These are phyloP conservation scores for Vaccinium myrtillus DNA, from an alignment of 148 eudicot genomes.

Conservation along the genomic window DNA sequence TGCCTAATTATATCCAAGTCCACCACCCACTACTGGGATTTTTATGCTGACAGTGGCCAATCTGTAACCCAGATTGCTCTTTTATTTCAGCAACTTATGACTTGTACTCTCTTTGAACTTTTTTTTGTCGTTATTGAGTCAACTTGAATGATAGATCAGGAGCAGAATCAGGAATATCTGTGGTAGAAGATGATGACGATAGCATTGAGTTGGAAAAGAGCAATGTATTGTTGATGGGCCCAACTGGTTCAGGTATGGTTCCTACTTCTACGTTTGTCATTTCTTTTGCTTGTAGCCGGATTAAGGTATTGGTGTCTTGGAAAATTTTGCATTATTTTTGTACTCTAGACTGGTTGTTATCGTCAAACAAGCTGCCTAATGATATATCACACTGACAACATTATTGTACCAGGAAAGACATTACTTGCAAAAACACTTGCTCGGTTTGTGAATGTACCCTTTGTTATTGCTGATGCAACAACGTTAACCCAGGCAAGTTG, in stretches of 20 bases:
- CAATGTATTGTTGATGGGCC: slow-evolving; percentile 90
- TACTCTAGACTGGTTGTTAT: neutral
- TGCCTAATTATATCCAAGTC: slow-evolving; percentile 7
- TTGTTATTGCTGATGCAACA: slow-evolving; percentile 95
- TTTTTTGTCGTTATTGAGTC: neutral
- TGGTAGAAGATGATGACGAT: slow-evolving; percentile 53
- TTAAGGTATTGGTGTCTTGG: neutral
- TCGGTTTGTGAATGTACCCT: slow-evolving; percentile 88
- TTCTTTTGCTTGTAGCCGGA: slow-evolving; percentile 2
- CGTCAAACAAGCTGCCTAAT: neutral
- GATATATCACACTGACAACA: slow-evolving; percentile 13
- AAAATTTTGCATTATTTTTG: neutral
- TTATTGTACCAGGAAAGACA: slow-evolving; percentile 71
- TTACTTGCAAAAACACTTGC: slow-evolving; percentile 93
- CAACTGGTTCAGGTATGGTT: slow-evolving; percentile 84
- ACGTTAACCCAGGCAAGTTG: slow-evolving; percentile 78
- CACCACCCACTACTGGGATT: neutral
- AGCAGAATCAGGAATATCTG: slow-evolving; percentile 42
- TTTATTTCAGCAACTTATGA: slow-evolving; percentile 5
- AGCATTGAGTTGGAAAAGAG: slow-evolving; percentile 87
- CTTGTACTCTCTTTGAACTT: neutral
- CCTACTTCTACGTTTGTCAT: neutral
- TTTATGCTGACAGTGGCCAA: neutral
- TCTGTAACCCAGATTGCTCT: neutral
- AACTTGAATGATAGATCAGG: slow-evolving; percentile 55